phyloP scores from a whole-genome alignment of 352 stramenopile species.

The Phytophthora syringae region DNA sequence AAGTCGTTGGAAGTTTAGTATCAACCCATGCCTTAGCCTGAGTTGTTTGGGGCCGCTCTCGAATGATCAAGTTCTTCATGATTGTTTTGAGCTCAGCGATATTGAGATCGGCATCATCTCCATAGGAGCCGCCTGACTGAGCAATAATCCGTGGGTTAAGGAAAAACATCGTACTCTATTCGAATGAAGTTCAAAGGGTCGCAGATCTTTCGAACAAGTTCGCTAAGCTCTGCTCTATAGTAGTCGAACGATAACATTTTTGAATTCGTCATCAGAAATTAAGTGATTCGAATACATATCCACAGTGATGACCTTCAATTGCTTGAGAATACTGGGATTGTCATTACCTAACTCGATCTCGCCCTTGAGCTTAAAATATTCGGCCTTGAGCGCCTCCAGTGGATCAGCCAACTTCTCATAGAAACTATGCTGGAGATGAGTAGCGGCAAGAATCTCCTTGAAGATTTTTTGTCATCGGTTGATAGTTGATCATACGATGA shows the following conservation, averaged over 20 bases:
- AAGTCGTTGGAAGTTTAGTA: too few species aligned
- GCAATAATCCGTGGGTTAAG: slow-evolving; percentile 11
- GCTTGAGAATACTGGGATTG: background rate
- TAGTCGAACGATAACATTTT: background rate
- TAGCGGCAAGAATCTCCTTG: background rate
- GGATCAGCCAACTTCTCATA: background rate
- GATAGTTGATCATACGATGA: background rate
- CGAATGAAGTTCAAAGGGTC: too few species aligned
- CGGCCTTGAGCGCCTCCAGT: background rate
- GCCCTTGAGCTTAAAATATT: background rate
- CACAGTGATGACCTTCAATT: background rate
- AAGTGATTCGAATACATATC: background rate
- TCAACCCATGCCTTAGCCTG: background rate
- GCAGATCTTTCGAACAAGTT: too few species aligned
- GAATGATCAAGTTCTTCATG: slow-evolving; percentile 21
- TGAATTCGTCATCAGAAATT: background rate
- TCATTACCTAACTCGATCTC: background rate
- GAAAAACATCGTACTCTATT: background rate
- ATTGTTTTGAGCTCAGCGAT: slow-evolving; percentile 13
- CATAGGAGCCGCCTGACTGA: slow-evolving; percentile 24
- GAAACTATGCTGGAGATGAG: background rate
- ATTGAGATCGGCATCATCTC: slow-evolving; percentile 27
- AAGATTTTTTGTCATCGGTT: background rate
- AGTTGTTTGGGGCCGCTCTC: background rate
- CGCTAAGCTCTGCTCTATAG: background rate